These are phyloP conservation scores for Fusarium lyarnte DNA, from an alignment of 2,329 filamentous ascomycete genomes.

Conservation along the genomic window DNA sequence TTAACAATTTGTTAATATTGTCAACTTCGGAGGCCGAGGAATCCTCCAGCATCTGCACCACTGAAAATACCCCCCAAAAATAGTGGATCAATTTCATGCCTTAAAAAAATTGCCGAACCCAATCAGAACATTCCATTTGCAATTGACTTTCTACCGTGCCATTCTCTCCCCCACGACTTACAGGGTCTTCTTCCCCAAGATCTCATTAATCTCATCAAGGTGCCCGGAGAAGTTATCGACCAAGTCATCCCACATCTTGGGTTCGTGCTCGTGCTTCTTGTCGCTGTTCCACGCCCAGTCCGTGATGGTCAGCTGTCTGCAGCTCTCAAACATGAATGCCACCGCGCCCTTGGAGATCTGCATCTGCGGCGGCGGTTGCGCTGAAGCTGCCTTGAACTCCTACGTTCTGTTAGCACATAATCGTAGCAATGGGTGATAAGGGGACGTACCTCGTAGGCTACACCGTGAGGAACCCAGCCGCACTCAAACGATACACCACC, in stretches of 20 bases:
- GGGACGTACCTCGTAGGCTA: slow-evolving; percentile 25
- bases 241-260: slow-evolving; percentile 42
- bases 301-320: slow-evolving; percentile 37
- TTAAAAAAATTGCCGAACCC: not conserved
- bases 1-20: not conserved
- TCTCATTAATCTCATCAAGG: slow-evolving; percentile 31
- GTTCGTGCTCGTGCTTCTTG: slow-evolving; percentile 41
- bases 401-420: not conserved
- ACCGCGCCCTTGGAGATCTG: slow-evolving; percentile 39
- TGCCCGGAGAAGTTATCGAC: slow-evolving; percentile 39
- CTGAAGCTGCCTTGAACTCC: slow-evolving; percentile 40
- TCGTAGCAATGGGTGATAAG: fast-evolving
- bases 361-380: slow-evolving; percentile 25
- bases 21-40: not conserved
- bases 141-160: not conserved
- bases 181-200: slow-evolving; percentile 10
- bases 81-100: not conserved
- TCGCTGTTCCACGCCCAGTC: slow-evolving; percentile 40
- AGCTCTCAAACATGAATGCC: slow-evolving; percentile 43
- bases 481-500: slow-evolving; percentile 33
- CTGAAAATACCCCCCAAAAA: not conserved
- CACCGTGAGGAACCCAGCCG: slow-evolving; percentile 31
- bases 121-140: not conserved
- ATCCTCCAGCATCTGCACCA: not conserved
- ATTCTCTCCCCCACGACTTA: not conserved